Base-by-base conservation (phyloP, 1,139 yeast species). In the Diutina catenulata region DNA sequence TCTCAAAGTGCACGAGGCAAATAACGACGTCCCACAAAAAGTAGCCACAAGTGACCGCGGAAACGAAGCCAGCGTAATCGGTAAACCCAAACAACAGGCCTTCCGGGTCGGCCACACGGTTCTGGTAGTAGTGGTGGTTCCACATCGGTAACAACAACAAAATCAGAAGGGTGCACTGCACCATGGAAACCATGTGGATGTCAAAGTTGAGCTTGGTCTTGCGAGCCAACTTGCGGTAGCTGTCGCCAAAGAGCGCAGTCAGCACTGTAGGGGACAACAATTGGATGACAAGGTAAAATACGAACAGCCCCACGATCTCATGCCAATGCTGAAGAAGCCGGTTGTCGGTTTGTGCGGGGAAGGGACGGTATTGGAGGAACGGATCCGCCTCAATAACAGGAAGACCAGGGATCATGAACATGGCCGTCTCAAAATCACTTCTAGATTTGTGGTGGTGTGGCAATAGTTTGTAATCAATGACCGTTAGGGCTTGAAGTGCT, bases 1-100 rank as follows among this genome's bases (percentile, higher is more conserved):
- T 58, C 7, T 68, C 57, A 41, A 75, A 70, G 59, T 81, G 74
- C 38, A 60, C 55, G 7, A 70, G 37, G 38, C 95, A 86, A 43
- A 84, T 76, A 42, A 65, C 56, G 20, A 80, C 56, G 55, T 91
- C 98, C 97, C 98, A 91, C n/a, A 84, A 48, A 54, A 91, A 91
- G 62, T 91, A 91, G 1, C 95, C 95, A 22, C 72, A 52, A 5
- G 95, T 88, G 53, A 78, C 61, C 2, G 93, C 66, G 28, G 75
- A 61, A 22, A 86, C 80, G 40, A 84, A 68, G 13, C 82, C 82
- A 2, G 80, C 76, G 51, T 81, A 86, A 3, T 88, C 84, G 23
- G 81, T 76, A 49, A 71, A 70, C 1, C 81, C 86, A 47, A 73
- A 70, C n/a, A 88, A 64, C 2, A 68, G 53, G 35, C 41, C 40